Evolutionary conservation across 768 basidiomycete species (phyloP).

Genomic region (Scleroderma citrinum): DNA sequence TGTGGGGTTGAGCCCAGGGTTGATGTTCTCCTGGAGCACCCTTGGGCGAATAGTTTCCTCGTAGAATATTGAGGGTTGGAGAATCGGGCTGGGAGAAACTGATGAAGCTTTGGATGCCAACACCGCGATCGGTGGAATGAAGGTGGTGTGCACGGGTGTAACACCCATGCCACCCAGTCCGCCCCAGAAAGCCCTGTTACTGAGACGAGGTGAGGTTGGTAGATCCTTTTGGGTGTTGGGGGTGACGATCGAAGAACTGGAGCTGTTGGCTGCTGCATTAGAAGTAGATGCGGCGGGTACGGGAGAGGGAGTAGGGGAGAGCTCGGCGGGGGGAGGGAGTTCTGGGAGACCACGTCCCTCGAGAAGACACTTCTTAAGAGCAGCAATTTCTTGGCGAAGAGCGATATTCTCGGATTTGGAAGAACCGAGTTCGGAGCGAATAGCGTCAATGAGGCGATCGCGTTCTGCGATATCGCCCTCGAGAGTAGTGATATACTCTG

Average conservation of each 20-base stretch:
- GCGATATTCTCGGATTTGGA: constrained; percentile 79
- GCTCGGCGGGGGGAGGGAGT: constrained; percentile 42
- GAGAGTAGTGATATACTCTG: constrained; percentile 92
- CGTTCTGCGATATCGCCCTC: constrained; percentile 92
- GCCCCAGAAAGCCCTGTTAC: constrained; percentile 68
- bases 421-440: constrained; percentile 76
- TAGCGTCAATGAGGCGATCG: constrained; percentile 83
- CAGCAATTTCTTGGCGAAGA: constrained; percentile 67
- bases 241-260: constrained; percentile 37
- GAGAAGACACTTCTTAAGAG: constrained; percentile 70
- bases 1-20: constrained; percentile 20
- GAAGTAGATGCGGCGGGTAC: constrained; percentile 14
- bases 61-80: constrained; percentile 27
- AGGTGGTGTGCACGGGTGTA: constrained; percentile 79
- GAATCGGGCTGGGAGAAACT: constrained; percentile 20
- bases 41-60: constrained; percentile 22
- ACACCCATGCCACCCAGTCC: constrained; percentile 64
- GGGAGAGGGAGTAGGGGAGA: constrained; percentile 40
- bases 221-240: constrained; percentile 78
- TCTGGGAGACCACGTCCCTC: constrained; percentile 50
- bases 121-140: constrained; percentile 63
- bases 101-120: constrained; percentile 21
- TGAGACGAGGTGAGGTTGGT: constrained; percentile 53
- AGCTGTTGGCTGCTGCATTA: constrained; percentile 8
- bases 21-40: constrained; percentile 19